phyloP scores from a whole-genome alignment of 305 asterid species.

The Rubia tinctorum region DNA sequence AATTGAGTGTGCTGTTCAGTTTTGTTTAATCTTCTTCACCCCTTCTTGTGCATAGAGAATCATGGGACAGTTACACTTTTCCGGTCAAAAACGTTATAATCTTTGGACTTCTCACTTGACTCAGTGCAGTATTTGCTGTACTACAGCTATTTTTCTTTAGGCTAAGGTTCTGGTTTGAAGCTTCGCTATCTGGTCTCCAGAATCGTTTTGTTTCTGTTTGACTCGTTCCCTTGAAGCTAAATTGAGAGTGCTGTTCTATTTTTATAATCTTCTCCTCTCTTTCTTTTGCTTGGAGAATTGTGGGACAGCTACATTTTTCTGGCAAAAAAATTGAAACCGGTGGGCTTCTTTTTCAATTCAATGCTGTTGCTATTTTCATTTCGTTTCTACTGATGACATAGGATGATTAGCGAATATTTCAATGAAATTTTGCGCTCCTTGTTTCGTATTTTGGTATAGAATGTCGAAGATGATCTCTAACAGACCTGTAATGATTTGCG shows the following conservation, averaged over 20 bases:
- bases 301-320: neutral
- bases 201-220: neutral
- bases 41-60: conserved; percentile 18
- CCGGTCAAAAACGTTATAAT: neutral
- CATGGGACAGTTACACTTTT: conserved; percentile 25
- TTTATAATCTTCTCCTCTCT: neutral
- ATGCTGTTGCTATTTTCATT: too few relatives aligned
- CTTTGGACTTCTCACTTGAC: neutral
- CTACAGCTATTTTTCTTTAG: too few relatives aligned
- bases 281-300: neutral
- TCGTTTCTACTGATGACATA: too few relatives aligned
- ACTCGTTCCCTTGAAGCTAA: conserved; percentile 4
- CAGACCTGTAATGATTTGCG: conserved; percentile 5
- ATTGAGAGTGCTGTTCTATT: neutral
- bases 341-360: neutral
- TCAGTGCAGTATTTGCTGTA: too few relatives aligned
- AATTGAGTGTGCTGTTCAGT: conserved; percentile 31
- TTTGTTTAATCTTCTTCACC: conserved; percentile 4
- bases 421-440: too few relatives aligned
- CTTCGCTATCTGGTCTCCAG: neutral
- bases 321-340: neutral
- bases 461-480: neutral
- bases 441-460: neutral
- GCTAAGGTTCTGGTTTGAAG: neutral
- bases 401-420: too few relatives aligned